Percentiles rank a stretch among this genome's conserved stretches.
Conservation (phyloP, 2,329 filamentous ascomycete genomes). For the Shiraia sp. region DNA sequence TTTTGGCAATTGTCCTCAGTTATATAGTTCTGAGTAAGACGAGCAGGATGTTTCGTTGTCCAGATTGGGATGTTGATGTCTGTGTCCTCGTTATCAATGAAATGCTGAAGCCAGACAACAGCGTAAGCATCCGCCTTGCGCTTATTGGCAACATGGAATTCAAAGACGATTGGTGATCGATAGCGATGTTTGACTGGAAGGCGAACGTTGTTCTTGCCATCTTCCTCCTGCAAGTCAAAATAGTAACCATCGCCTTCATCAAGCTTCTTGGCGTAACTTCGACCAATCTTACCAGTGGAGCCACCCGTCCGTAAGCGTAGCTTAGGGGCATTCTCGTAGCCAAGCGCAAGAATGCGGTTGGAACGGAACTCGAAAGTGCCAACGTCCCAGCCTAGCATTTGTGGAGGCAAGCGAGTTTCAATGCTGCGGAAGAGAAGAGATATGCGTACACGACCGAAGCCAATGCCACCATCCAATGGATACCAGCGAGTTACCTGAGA, state of each 20-base stretch:
- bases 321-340: slow-evolving; percentile 66
- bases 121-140: slow-evolving; percentile 75
- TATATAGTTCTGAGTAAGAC: slow-evolving; percentile 90
- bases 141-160: slow-evolving; percentile 73
- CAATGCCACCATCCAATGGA: slow-evolving; percentile 89
- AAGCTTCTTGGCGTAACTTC: slow-evolving; percentile 63
- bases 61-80: slow-evolving; percentile 90
- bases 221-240: slow-evolving; percentile 60
- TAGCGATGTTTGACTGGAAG: slow-evolving; percentile 91
- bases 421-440: slow-evolving; percentile 89
- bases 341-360: slow-evolving; percentile 66
- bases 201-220: slow-evolving; percentile 62
- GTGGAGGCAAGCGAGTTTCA: slow-evolving; percentile 80
- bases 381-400: slow-evolving; percentile 90
- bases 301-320: slow-evolving; percentile 83
- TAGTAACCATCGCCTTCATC: slow-evolving; percentile 63
- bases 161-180: slow-evolving; percentile 85
- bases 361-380: slow-evolving; percentile 89
- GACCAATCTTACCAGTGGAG: slow-evolving; percentile 71
- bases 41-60: slow-evolving; percentile 73
- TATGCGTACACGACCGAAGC: slow-evolving; percentile 86
- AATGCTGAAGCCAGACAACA: slow-evolving; percentile 81
- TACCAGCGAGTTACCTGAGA: slow-evolving; percentile 93
- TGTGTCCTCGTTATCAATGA: slow-evolving; percentile 77
- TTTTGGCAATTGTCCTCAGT: slow-evolving; percentile 73